Evolutionary conservation across 2,329 filamentous ascomycete genomes (phyloP), one percentile per base, ranked within the genome.

Genomic region (Pseudocercospora cruenta): DNA sequence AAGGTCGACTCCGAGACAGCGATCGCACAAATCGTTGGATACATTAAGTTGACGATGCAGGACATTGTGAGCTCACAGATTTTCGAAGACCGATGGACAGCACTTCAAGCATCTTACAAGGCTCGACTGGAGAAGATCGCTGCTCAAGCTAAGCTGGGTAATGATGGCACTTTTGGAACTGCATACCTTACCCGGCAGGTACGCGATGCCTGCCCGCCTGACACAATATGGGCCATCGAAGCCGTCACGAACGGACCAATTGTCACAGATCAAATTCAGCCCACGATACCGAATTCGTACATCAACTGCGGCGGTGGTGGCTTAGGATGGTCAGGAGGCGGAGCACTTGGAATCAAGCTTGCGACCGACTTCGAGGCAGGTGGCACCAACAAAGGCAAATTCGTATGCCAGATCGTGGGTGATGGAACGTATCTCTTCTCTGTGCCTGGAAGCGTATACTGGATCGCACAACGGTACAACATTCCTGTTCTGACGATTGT

Each of bases 241-340:
- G 88, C 92, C 0, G 92, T 95, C 0, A 95, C 92, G 0, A 88
- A 91, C 65, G 88, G 89, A 0, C 78, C 78, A 0, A 85, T 88
- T 28, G 88, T 93, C 0, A 84, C 87, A 26, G 90, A 95, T 70
- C 91, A 93, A 69, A 80, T 95, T 7, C 88, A 88, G 72, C 85
- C 88, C 2, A 88, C 84, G 0, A 74, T 87, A 0, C 91, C 91
- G 0, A 90, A 91, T 0, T 88, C 87, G 0, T 93, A 90, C 90
- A 87, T 94, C 73, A 94, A 93, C 76, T 94, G 91, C 75, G 91
- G 91, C 1, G 91, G 90, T 0, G 91, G 91, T 14, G 92, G 92
- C 1, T 86, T 94, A 0, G 91, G 91, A 1, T 94, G 91, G 91
- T 91, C 88, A 10, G 91, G 91, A 14, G 91, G 92, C 14, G 91